These are phyloP conservation scores for Cochlearia excelsa DNA, from an alignment of 345 rosid species.

Conservation along the genomic window DNA sequence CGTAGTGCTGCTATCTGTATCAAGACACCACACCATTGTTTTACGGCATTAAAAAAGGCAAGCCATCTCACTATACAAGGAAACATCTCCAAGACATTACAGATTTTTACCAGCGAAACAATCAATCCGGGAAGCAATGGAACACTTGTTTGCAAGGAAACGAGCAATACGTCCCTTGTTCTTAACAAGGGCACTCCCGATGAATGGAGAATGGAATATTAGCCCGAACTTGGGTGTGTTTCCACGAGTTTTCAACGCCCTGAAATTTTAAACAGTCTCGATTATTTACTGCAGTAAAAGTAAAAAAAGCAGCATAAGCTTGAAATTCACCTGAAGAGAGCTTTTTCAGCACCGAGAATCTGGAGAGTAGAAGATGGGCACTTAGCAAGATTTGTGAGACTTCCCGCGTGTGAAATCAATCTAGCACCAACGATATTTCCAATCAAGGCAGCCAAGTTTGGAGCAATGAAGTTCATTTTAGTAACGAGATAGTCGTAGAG, in stretches of 20 bases:
- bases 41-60: slow-evolving; percentile 4
- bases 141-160: slow-evolving; percentile 91
- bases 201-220: slow-evolving; percentile 90
- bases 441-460: slow-evolving; percentile 84
- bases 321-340: slow-evolving; percentile 70
- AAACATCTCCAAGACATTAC: neutral
- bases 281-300: neutral
- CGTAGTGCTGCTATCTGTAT: slow-evolving; percentile 55
- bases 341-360: slow-evolving; percentile 95
- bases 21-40: neutral
- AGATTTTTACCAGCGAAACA: slow-evolving; percentile 69
- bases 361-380: slow-evolving; percentile 99
- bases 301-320: neutral
- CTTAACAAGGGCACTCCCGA: slow-evolving; percentile 79
- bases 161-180: slow-evolving; percentile 99
- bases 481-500: slow-evolving; percentile 76
- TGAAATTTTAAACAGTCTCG: slow-evolving; percentile 27
- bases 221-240: slow-evolving; percentile 96
- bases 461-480: slow-evolving; percentile 95
- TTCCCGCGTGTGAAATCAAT: slow-evolving; percentile 95
- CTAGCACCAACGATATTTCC: slow-evolving; percentile 96
- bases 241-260: slow-evolving; percentile 93
- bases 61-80: neutral
- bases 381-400: slow-evolving; percentile 94
- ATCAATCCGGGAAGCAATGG: slow-evolving; percentile 89